phyloP scores from a whole-genome alignment of 2,329 filamentous ascomycete genomes.

The Hypomyces perniciosus region DNA sequence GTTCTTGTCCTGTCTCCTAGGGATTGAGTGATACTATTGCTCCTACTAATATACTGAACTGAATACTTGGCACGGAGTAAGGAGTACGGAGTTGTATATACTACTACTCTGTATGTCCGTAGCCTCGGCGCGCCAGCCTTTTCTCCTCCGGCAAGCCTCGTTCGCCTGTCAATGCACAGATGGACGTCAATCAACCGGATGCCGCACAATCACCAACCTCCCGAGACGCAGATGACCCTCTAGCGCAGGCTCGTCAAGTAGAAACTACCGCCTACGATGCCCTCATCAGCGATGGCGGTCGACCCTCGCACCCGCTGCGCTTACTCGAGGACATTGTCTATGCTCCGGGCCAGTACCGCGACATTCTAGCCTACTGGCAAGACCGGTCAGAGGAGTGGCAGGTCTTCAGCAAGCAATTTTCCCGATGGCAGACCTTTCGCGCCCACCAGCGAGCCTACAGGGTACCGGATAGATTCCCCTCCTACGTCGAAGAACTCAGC shows the following conservation, averaged over 20 bases:
- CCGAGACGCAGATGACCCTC: background rate
- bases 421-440: conserved; percentile 9
- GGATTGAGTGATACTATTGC: too few species aligned
- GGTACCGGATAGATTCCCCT: background rate
- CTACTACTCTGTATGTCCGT: background rate
- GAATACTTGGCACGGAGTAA: too few species aligned
- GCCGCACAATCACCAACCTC: background rate
- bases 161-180: background rate
- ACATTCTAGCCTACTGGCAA: conserved; percentile 11
- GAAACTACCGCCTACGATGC: conserved; percentile 5
- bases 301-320: conserved; percentile 10
- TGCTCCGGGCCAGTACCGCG: conserved; percentile 4
- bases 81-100: background rate
- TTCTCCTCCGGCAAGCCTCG: background rate
- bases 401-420: conserved; percentile 9
- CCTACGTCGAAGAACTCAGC: conserved; percentile 6
- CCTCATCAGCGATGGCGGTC: conserved; percentile 9
- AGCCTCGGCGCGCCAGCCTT: background rate
- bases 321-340: background rate
- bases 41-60: too few species aligned
- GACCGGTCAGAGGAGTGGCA: conserved; percentile 8
- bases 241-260: background rate
- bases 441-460: conserved; percentile 5
- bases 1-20: too few species aligned
- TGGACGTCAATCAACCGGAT: background rate